Evolutionary conservation across 768 basidiomycete species (phyloP), one percentile per base, ranked within the genome.

Genomic region (Antrodiella citrinella): DNA sequence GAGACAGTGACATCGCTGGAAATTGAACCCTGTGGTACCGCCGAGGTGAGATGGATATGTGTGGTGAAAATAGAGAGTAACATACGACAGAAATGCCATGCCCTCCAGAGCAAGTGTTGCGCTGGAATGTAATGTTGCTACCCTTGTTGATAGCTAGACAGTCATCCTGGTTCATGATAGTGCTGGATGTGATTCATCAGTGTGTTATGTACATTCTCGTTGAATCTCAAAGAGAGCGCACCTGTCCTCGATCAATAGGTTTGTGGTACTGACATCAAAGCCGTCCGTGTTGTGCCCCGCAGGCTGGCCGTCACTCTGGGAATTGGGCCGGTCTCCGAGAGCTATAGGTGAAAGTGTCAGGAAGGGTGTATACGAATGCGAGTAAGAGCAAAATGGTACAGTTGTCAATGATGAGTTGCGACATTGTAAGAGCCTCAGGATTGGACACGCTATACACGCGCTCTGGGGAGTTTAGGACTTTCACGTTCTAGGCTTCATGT

Each of bases 1-100:
- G 71, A 70, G 26, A 84, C 78, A 2, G 69, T 66, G 1, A 61
- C 68, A 47, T 69, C 57, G 4, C 77, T 76, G 35, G 59, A 47
- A 52, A 82, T 76, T 7, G 82, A 82, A 19, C 80, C 83, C 79
- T 81, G n/a, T 12, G 41, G 21, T 4, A 39, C n/a, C n/a, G 45
- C 5, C n/a, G 45, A 19, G 15, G 3, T 12, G n/a, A 25, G 2
- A 2, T 43, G 23, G 5, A 20, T 1, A 13, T 4, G 24, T 7
- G 30, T 35, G 30, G 30, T 35, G 15, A 35, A 35, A 7, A 15
- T 35, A 7, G 2, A 13, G n/a, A 18, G 52, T 51, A 39, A 46
- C 61, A 12, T 51, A 68, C 70, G 22, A 85, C 70, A 3, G 80
- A 82, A 53, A 83, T 77, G 23, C 84, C 83, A 45, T 87, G 84